Evolutionary conservation across 495 filamentous ascomycete species (phyloP).

Genomic region (Aspergillus biplanus): DNA sequence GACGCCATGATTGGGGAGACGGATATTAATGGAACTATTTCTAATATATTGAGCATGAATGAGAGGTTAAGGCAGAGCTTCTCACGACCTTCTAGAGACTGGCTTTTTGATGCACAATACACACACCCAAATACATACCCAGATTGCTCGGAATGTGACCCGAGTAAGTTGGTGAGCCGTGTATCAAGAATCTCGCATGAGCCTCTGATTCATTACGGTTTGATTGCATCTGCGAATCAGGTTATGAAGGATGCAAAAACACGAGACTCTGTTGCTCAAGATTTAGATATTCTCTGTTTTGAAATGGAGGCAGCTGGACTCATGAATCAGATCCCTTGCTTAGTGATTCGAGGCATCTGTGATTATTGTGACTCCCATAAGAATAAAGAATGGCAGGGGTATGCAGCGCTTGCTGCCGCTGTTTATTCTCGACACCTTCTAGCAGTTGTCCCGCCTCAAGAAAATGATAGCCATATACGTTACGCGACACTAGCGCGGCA

Average conservation of each 20-base stretch:
- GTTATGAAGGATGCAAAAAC: slow-evolving; percentile 4
- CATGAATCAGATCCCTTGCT: slow-evolving; percentile 9
- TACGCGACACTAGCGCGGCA: not conserved
- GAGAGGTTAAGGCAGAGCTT: not conserved
- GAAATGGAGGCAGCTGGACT: slow-evolving; percentile 10
- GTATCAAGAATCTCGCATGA: not conserved
- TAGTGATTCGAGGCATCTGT: slow-evolving; percentile 15
- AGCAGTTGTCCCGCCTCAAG: not conserved
- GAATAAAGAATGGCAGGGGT: slow-evolving; percentile 11
- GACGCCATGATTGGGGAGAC: not conserved
- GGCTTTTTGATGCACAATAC: not conserved
- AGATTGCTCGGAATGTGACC: slow-evolving; percentile 1
- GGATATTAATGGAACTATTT: not conserved
- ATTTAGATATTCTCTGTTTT: slow-evolving; percentile 3
- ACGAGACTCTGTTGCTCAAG: not conserved
- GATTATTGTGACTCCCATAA: slow-evolving; percentile 22
- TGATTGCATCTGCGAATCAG: slow-evolving; percentile 6
- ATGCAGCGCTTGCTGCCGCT: slow-evolving; percentile 12
- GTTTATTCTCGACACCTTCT: slow-evolving; percentile 3
- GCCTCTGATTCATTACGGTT: not conserved
- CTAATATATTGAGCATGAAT: not conserved
- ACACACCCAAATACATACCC: not conserved
- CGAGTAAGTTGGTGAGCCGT: not conserved
- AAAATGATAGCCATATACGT: not conserved
- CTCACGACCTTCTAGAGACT: not conserved